Evolutionary conservation across 441 rosid genomes (phyloP).

Genomic region (Isatis lusitanica): DNA sequence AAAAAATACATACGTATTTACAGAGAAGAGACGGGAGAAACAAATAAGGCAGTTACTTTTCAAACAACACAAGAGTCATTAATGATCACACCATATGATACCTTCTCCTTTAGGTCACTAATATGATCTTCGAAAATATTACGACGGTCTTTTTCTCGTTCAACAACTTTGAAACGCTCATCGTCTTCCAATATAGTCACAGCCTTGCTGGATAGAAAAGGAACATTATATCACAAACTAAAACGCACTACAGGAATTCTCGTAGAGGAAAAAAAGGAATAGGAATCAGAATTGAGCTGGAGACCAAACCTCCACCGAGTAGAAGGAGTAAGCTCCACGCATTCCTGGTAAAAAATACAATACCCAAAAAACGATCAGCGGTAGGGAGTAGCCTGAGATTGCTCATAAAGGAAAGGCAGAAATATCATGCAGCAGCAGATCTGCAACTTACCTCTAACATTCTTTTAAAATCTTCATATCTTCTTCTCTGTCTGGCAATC

Average conservation of each 20-base stretch:
- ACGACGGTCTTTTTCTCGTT: slow-evolving; percentile 72
- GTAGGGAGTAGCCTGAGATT: slow-evolving; percentile 10
- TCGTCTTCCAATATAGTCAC: slow-evolving; percentile 59
- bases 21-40: neutral
- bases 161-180: slow-evolving; percentile 67
- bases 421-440: slow-evolving; percentile 21
- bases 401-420: slow-evolving; percentile 1
- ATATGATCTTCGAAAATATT: slow-evolving; percentile 62
- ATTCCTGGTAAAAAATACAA: slow-evolving; percentile 49
- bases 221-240: slow-evolving; percentile 20
- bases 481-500: slow-evolving; percentile 52
- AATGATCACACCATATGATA: slow-evolving; percentile 21
- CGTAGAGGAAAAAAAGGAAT: neutral
- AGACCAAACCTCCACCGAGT: slow-evolving; percentile 73
- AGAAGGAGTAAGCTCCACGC: slow-evolving; percentile 56
- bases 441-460: slow-evolving; percentile 63
- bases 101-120: slow-evolving; percentile 60
- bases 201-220: slow-evolving; percentile 58
- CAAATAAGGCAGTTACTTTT: slow-evolving; percentile 13
- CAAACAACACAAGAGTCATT: slow-evolving; percentile 8
- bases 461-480: slow-evolving; percentile 56
- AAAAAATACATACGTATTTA: neutral
- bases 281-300: slow-evolving; percentile 11
- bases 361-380: slow-evolving; percentile 8
- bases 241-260: slow-evolving; percentile 8